Evolutionary conservation across 345 rosid genomes (phyloP).

Genomic region (Anacardium occidentale): DNA sequence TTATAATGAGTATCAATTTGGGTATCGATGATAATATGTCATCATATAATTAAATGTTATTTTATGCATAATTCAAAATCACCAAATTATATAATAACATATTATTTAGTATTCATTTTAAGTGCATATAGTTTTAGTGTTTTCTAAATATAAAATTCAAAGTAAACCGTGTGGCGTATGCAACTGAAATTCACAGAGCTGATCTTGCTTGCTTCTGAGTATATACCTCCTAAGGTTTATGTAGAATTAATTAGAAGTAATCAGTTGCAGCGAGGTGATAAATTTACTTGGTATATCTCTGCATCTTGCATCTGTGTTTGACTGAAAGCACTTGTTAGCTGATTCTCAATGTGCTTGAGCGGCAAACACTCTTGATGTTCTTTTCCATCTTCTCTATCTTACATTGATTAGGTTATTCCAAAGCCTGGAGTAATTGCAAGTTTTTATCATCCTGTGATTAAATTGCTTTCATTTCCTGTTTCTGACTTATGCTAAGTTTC

Average conservation of each 20-base stretch:
- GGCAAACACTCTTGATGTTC: neutral
- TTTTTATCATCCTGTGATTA: constrained; percentile 2
- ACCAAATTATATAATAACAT: too few species aligned
- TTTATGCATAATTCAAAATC: too few species aligned
- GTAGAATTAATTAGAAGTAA: neutral
- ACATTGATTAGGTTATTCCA: neutral
- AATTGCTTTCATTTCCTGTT: neutral
- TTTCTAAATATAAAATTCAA: neutral
- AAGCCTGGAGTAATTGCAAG: neutral
- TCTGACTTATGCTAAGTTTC: neutral
- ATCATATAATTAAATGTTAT: too few species aligned
- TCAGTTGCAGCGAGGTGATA: neutral
- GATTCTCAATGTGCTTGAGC: neutral
- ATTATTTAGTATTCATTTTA: too few species aligned
- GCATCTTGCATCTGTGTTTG: neutral
- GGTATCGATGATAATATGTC: too few species aligned
- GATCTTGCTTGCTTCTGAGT: neutral
- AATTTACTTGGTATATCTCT: neutral
- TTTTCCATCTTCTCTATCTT: constrained; percentile 5
- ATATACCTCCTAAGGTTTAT: neutral
- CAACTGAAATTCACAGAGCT: neutral
- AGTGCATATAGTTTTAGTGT: too few species aligned
- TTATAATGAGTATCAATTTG: too few species aligned
- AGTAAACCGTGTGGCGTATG: neutral
- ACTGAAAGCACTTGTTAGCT: neutral